Evolutionary conservation across 2,329 filamentous ascomycete genomes (phyloP).

Genomic region (Trichoderma pleuroti): DNA sequence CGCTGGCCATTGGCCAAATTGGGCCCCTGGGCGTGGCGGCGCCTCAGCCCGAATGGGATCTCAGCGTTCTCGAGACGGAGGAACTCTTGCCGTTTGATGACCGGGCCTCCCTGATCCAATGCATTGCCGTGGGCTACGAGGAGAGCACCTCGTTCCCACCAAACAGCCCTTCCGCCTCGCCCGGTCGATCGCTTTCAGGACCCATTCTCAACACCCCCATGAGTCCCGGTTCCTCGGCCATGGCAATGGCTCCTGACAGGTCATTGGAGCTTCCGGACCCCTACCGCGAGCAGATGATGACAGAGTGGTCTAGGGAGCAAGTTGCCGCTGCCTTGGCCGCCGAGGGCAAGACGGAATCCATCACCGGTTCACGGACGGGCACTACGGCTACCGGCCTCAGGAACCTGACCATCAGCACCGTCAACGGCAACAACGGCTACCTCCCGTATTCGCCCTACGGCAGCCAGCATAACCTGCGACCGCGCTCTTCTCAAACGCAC

Average conservation of each 20-base stretch:
- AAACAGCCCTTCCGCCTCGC: constrained; percentile 66
- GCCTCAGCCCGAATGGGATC: constrained; percentile 45
- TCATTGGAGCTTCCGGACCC: constrained; percentile 60
- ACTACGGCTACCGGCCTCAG: constrained; percentile 52
- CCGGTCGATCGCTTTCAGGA: constrained; percentile 60
- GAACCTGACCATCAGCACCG: constrained; percentile 55
- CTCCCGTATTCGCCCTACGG: constrained; percentile 45
- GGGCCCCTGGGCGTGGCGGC: constrained; percentile 47
- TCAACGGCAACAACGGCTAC: constrained; percentile 39
- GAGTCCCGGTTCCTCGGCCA: constrained; percentile 36
- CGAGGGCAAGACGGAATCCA: constrained; percentile 66
- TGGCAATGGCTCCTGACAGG: constrained; percentile 28
- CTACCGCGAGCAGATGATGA: constrained; percentile 71
- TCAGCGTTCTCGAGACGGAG: constrained; percentile 57
- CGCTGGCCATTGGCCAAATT: constrained; percentile 60
- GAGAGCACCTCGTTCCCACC: constrained; percentile 60
- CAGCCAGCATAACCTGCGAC: constrained; percentile 49
- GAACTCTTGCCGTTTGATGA: constrained; percentile 73
- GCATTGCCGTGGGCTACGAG: constrained; percentile 69
- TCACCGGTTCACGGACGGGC: constrained; percentile 69
- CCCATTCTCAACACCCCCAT: constrained; percentile 55
- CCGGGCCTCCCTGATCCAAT: constrained; percentile 66
- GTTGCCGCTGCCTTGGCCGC: constrained; percentile 67
- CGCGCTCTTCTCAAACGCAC: constrained; percentile 43
- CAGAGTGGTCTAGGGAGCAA: constrained; percentile 74